Evolutionary conservation across 257 asterid species (phyloP).

Genomic region (Asclepias syriaca): DNA sequence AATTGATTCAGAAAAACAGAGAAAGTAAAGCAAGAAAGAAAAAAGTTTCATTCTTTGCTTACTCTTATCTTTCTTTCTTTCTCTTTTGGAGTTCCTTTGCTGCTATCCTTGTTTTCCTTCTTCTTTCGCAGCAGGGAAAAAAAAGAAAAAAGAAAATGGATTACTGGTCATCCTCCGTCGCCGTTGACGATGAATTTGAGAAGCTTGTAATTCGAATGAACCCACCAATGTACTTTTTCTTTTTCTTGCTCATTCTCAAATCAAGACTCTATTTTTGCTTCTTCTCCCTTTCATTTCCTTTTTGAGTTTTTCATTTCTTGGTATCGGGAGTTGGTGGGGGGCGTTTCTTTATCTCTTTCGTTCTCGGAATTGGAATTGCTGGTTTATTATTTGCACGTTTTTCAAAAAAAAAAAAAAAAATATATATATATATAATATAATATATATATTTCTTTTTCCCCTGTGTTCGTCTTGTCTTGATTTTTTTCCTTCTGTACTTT

Average conservation of each 20-base stretch:
- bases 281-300: background rate
- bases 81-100: background rate
- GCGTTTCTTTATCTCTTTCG: background rate
- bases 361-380: background rate
- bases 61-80: background rate
- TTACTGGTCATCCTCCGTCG: constrained; percentile 49
- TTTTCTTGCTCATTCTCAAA: background rate
- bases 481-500: constrained; percentile 1
- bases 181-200: constrained; percentile 68
- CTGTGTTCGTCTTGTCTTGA: constrained; percentile 6
- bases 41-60: background rate
- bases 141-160: constrained; percentile 29
- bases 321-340: background rate
- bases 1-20: background rate
- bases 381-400: background rate
- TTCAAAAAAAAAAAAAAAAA: too few relatives aligned
- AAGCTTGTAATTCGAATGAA: constrained; percentile 72
- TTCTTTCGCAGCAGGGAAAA: too few relatives aligned
- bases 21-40: too few relatives aligned
- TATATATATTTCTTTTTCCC: too few relatives aligned
- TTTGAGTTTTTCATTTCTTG: constrained; percentile 3
- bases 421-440: background rate
- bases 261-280: background rate
- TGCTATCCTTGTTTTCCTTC: background rate
- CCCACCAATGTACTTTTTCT: constrained; percentile 61